Conservation (phyloP, 2,329 filamentous ascomycete species). For the Claviceps sp. region DNA sequence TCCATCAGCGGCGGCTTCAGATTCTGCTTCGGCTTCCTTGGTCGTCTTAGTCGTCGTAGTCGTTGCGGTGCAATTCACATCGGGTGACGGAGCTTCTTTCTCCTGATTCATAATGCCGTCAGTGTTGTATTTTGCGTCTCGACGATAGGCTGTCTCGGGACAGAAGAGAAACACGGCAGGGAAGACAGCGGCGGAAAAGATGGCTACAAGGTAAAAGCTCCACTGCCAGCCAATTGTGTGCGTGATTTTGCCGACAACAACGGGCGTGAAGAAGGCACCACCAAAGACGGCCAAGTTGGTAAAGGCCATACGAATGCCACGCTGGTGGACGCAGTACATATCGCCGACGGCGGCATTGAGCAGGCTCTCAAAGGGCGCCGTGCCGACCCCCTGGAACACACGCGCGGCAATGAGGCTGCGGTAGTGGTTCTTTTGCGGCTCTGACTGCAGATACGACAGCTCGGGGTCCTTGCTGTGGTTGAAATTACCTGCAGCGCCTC, state of each 20-base stretch:
- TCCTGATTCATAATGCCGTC: conserved; percentile 21
- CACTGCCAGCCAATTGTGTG: conserved; percentile 64
- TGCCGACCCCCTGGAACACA: conserved; percentile 72
- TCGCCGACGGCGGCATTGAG: conserved; percentile 85
- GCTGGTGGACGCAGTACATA: conserved; percentile 75
- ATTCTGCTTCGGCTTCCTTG: not conserved
- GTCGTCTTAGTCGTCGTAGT: not conserved
- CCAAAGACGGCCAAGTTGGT: conserved; percentile 45
- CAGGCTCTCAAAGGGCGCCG: conserved; percentile 80
- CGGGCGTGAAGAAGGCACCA: conserved; percentile 56
- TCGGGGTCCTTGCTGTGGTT: not conserved
- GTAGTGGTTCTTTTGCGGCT: conserved; percentile 35
- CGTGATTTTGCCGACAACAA: conserved; percentile 82
- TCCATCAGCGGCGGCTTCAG: not conserved
- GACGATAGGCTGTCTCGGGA: conserved; percentile 69
- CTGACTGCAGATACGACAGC: conserved; percentile 1
- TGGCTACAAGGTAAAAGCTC: conserved; percentile 80
- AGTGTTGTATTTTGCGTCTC: conserved; percentile 53
- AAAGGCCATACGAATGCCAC: conserved; percentile 78
- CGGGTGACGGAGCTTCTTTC: conserved; percentile 5
- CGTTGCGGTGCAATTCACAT: not conserved
- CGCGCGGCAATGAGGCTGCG: conserved; percentile 62
- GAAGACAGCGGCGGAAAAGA: conserved; percentile 60
- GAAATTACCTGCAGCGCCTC: conserved; percentile 45
- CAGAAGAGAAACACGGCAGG: conserved; percentile 64